These are phyloP conservation scores for Tolypocladium ovalisporum DNA, from an alignment of 2,329 filamentous ascomycete genomes.

Conservation along the genomic window DNA sequence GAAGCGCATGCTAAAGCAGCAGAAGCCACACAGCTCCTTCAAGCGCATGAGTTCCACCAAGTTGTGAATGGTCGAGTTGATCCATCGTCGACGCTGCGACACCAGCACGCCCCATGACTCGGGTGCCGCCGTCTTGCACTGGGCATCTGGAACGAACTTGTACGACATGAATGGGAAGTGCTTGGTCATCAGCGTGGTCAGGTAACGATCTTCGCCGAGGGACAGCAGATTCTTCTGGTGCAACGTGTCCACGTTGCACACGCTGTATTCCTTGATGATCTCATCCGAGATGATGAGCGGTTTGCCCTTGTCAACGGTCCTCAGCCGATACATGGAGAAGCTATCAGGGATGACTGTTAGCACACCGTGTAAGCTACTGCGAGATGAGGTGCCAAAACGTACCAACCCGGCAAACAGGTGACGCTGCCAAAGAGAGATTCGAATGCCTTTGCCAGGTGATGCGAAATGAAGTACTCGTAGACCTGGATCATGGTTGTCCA, in stretches of 20 bases:
- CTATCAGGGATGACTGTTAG: constrained; percentile 33
- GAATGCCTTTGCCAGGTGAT: constrained; percentile 93
- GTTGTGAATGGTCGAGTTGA: constrained; percentile 98
- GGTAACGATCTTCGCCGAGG: constrained; percentile 90
- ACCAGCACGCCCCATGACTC: constrained; percentile 89
- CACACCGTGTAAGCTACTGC: background rate
- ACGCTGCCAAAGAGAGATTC: constrained; percentile 96
- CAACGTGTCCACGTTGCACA: constrained; percentile 83
- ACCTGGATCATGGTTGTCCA: constrained; percentile 99
- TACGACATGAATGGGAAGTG: constrained; percentile 92
- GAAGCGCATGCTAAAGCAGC: constrained; percentile 96
- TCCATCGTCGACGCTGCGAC: constrained; percentile 98
- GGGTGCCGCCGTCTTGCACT: constrained; percentile 85
- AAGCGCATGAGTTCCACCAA: constrained; percentile 81
- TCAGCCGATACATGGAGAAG: constrained; percentile 97
- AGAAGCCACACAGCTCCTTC: constrained; percentile 95
- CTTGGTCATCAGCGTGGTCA: constrained; percentile 97
- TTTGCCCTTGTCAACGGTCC: constrained; percentile 87
- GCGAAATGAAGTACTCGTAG: constrained; percentile 98
- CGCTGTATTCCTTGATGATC: constrained; percentile 78
- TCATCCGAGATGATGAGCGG: constrained; percentile 88
- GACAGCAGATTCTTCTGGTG: constrained; percentile 95
- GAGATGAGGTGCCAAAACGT: constrained; percentile 30
- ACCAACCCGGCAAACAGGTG: constrained; percentile 98
- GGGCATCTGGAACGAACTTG: constrained; percentile 91